phyloP scores from a whole-genome alignment of 108 stramenopile genomes.

The Cyclostephanos tholiformis region DNA sequence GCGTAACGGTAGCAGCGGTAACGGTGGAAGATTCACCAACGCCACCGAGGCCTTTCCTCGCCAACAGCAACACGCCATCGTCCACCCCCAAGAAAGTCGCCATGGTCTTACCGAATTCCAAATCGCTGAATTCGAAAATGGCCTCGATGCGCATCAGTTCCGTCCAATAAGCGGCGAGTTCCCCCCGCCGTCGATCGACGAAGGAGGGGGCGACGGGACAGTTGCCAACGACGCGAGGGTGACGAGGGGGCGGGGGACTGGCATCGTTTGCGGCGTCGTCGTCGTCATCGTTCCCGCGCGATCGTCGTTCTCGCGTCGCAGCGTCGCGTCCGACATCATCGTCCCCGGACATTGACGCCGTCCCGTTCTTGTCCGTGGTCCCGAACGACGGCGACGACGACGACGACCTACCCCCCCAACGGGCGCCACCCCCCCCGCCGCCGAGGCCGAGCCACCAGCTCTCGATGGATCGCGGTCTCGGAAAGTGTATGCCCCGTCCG shows the following conservation, averaged over 20 bases:
- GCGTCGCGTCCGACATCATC: too few relatives aligned
- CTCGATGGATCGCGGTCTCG: slow-evolving; percentile 27
- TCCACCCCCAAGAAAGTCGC: slow-evolving; percentile 46
- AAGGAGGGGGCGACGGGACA: slow-evolving; percentile 34
- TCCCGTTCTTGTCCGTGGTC: not conserved
- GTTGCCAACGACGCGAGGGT: not conserved
- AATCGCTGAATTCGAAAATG: slow-evolving; percentile 47
- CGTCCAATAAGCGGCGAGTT: slow-evolving; percentile 38
- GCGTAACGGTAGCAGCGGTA: not conserved
- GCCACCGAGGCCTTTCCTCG: not conserved
- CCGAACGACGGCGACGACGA: not conserved
- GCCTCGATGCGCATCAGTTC: slow-evolving; percentile 40
- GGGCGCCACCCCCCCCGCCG: not conserved
- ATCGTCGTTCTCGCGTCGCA: too few relatives aligned
- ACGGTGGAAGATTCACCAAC: not conserved
- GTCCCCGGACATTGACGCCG: too few relatives aligned
- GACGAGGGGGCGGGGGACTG: not conserved
- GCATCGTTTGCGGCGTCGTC: not conserved
- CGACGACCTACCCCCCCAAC: not conserved
- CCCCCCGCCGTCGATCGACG: slow-evolving; percentile 35
- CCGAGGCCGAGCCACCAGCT: slow-evolving; percentile 34
- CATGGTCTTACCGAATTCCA: slow-evolving; percentile 30
- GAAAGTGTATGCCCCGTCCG: slow-evolving; percentile 32
- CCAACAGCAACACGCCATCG: slow-evolving; percentile 9
- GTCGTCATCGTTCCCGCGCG: not conserved